Conservation (phyloP, 2,329 filamentous ascomycete species). For the Hypoxylon sp. region DNA sequence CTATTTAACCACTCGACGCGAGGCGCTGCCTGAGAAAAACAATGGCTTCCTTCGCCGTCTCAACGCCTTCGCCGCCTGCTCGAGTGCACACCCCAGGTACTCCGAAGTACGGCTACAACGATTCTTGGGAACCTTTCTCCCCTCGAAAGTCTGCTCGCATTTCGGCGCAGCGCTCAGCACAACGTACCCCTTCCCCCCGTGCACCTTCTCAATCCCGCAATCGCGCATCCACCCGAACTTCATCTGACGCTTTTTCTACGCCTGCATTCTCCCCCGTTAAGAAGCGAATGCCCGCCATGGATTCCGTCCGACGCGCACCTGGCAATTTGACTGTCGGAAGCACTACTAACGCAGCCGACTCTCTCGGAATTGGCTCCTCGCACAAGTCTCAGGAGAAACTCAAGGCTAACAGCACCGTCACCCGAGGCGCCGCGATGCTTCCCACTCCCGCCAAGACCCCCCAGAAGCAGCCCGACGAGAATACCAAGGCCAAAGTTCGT, state of each 20-base stretch:
- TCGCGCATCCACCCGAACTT: conserved; percentile 47
- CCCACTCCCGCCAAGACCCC: conserved; percentile 86
- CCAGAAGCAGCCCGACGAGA: conserved; percentile 71
- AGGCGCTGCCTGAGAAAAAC: conserved; percentile 23
- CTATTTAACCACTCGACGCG: background rate
- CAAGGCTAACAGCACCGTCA: conserved; percentile 53
- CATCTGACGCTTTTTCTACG: conserved; percentile 57
- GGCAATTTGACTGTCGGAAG: conserved; percentile 62
- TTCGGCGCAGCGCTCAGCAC: conserved; percentile 62
- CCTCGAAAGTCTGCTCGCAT: conserved; percentile 79
- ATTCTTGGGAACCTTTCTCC: conserved; percentile 80
- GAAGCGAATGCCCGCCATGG: conserved; percentile 64
- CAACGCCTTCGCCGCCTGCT: conserved; percentile 73
- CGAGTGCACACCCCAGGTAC: conserved; percentile 76
- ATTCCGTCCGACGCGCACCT: conserved; percentile 64
- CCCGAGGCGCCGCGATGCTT: conserved; percentile 70
- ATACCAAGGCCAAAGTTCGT: conserved; percentile 66
- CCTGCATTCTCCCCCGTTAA: conserved; percentile 66
- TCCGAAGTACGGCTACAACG: conserved; percentile 76
- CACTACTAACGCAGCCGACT: conserved; percentile 60
- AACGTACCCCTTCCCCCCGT: conserved; percentile 71
- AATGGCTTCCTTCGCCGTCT: conserved; percentile 60
- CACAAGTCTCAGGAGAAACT: conserved; percentile 50
- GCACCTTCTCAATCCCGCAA: conserved; percentile 49
- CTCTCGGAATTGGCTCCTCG: conserved; percentile 57